These are phyloP conservation scores for Pleurotus eryngii DNA, from an alignment of 768 basidiomycete genomes.

Conservation along the genomic window DNA sequence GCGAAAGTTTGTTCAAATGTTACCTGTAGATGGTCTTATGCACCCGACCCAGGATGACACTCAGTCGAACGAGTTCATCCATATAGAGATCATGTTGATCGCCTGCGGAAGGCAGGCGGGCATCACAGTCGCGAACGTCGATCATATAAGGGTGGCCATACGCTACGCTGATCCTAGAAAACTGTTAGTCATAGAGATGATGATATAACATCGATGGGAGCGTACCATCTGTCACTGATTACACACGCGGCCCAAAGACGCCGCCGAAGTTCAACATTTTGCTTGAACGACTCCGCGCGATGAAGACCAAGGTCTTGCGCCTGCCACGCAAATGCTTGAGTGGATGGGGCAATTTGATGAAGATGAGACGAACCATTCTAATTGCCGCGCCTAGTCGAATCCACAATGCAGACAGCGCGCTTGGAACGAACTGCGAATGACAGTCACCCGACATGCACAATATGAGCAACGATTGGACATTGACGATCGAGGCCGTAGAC, in stretches of 20 bases:
- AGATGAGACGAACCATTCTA: constrained; percentile 68
- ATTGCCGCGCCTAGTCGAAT: constrained; percentile 86
- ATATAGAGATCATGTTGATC: constrained; percentile 77
- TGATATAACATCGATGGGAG: constrained; percentile 8
- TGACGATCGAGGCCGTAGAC: constrained; percentile 79
- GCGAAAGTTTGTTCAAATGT: not conserved
- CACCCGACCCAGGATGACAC: constrained; percentile 87
- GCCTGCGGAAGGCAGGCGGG: constrained; percentile 86
- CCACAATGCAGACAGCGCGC: constrained; percentile 83
- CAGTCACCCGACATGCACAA: constrained; percentile 86
- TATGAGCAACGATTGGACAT: constrained; percentile 86
- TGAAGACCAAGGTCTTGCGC: constrained; percentile 97
- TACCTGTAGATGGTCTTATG: constrained; percentile 92
- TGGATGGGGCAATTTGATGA: constrained; percentile 5
- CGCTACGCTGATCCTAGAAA: constrained; percentile 72
- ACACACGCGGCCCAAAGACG: constrained; percentile 94
- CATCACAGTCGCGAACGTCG: constrained; percentile 95
- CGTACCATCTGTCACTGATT: constrained; percentile 90
- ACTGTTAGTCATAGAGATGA: constrained; percentile 1
- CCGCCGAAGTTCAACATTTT: constrained; percentile 81
- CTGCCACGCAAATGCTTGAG: constrained; percentile 32
- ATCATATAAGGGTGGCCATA: constrained; percentile 97
- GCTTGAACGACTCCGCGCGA: constrained; percentile 82
- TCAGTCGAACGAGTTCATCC: constrained; percentile 88
- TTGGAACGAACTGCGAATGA: constrained; percentile 87